A percentile compares a stretch with the other conserved stretches of the same genome.
phyloP scores from a whole-genome alignment of 179 eudicot genomes.

The Kewa caespitosa region DNA sequence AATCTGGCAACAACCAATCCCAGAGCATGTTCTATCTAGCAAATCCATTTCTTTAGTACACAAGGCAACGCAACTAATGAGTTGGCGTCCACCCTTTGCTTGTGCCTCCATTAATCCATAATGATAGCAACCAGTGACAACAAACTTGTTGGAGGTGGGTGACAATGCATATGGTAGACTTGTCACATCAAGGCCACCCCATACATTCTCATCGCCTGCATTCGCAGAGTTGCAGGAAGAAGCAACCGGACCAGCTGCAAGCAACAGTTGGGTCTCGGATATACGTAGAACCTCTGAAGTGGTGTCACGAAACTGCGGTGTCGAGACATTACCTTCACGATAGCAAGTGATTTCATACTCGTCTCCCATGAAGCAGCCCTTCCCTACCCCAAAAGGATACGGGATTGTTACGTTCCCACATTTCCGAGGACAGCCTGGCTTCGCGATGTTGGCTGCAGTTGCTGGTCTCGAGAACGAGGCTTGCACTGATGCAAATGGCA shows the following conservation, averaged over 20 bases:
- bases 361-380: slow-evolving; percentile 19
- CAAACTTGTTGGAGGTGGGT: slow-evolving; percentile 33
- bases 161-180: slow-evolving; percentile 40
- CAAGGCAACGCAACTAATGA: slow-evolving; percentile 35
- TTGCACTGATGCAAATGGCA: too few species aligned
- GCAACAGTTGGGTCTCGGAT: slow-evolving; percentile 32
- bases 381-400: slow-evolving; percentile 35
- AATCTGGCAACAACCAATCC: slow-evolving; percentile 57
- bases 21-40: slow-evolving; percentile 34
- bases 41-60: slow-evolving; percentile 41
- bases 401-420: slow-evolving; percentile 33
- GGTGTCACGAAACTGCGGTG: slow-evolving; percentile 6
- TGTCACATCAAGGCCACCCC: slow-evolving; percentile 9
- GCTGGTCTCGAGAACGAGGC: too few species aligned
- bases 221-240: slow-evolving; percentile 24
- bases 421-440: slow-evolving; percentile 23
- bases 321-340: background rate
- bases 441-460: slow-evolving; percentile 22
- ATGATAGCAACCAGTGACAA: slow-evolving; percentile 52
- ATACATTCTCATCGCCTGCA: background rate
- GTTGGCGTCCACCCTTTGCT: slow-evolving; percentile 19
- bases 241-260: slow-evolving; percentile 22
- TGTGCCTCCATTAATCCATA: slow-evolving; percentile 24
- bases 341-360: slow-evolving; percentile 16
- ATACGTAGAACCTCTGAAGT: slow-evolving; percentile 30